phyloP scores from a whole-genome alignment of 1,284 basidiomycete genomes.

The Sanguinoderma infundibulare region DNA sequence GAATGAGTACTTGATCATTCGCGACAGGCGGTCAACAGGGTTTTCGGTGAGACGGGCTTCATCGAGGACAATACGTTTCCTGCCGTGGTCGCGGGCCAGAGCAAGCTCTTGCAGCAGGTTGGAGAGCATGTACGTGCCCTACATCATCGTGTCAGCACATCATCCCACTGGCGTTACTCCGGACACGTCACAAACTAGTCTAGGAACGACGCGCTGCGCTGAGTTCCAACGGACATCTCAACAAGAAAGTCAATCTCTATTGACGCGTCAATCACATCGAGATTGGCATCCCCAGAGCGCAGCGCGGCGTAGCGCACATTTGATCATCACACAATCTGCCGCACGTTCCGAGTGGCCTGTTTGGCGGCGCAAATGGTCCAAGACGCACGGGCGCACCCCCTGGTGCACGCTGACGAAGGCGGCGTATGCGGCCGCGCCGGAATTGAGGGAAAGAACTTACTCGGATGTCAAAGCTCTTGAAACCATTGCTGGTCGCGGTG shows the following conservation, averaged over 20 bases:
- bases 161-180: not conserved
- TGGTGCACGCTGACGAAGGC: not conserved
- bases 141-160: constrained; percentile 9
- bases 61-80: constrained; percentile 97
- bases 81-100: constrained; percentile 92
- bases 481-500: constrained; percentile 96
- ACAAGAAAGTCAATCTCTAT: constrained; percentile 1
- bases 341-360: not conserved
- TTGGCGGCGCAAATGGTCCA: not conserved
- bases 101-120: constrained; percentile 99
- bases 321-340: not conserved
- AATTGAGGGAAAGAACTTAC: constrained; percentile 49
- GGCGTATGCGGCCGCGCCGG: not conserved
- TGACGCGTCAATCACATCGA: constrained; percentile 13
- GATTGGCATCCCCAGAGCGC: constrained; percentile 17
- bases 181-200: not conserved
- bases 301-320: not conserved
- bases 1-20: constrained; percentile 99
- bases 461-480: constrained; percentile 95
- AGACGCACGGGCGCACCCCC: not conserved
- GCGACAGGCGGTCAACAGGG: constrained; percentile 93
- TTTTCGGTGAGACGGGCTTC: constrained; percentile 96
- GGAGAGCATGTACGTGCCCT: constrained; percentile 99
- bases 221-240: constrained; percentile 9
- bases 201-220: not conserved